Base-by-base conservation (phyloP, 306 rosid genomes). In the Casuarina cunninghamiana region DNA sequence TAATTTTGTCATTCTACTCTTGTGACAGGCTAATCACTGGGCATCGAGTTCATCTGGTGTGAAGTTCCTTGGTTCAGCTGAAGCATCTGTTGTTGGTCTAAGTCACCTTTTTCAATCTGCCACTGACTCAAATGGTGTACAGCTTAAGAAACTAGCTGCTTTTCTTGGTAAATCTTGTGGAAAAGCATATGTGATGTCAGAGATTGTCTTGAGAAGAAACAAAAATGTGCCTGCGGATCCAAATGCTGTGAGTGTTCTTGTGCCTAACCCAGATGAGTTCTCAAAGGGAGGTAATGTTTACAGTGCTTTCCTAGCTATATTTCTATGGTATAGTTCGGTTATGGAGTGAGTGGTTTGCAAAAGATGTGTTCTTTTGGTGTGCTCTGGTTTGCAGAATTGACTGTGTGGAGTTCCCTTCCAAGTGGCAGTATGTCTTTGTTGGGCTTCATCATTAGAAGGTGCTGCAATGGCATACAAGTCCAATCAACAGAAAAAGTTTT, bases 41-140 rank as follows among this genome's bases (percentile, higher is more conserved):
- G 68, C 77, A 63, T 80, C 85, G 79, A 46, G 53, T 19, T 83
- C 75, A 54, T 82, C 39, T 72, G 82, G 79, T 84, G 54, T 45
- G 61, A 82, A 84, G 80, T 80, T 84, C 76, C 89, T 88, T 68
- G 91, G 94, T 76, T 87, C 90, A 77, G 89, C 88, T 88, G 87
- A 77, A 73, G 81, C 93, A 77, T 87, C 91, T 73, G 97, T 87
- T 80, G 94, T 92, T 65, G 97, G 97, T 83, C 74, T 92, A 72
- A 90, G 97, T 86, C 83, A 92, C 75, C 87, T 90, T 83, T 91
- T 89, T 73, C 87, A 71, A 76, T 62, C 78, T 54, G 90, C 78
- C 50, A 83, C 78, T 73, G 97, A 91, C 83, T 83, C 93, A 78
- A 88, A 84, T 37, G 84, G 89, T 74, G 83, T 75, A 76, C 87